Evolutionary conservation across 2,329 filamentous ascomycete species (phyloP).

Genomic region (Beauveria medogensis): DNA sequence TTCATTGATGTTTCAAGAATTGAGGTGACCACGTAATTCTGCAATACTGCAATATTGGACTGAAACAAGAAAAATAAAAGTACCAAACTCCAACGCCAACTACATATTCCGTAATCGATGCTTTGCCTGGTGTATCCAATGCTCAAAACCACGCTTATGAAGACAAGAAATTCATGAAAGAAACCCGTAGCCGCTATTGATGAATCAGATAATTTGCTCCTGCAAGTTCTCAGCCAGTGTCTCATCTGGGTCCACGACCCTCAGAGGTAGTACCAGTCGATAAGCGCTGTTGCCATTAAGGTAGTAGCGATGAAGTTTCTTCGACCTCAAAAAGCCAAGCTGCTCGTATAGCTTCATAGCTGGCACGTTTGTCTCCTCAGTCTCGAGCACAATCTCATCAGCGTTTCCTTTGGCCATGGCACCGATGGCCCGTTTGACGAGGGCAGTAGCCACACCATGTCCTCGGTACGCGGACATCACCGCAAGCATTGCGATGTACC

Average conservation of each 20-base stretch:
- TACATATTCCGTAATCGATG: neutral
- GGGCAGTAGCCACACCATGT: constrained; percentile 75
- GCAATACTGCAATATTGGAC: neutral
- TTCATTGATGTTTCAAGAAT: no score
- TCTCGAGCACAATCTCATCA: constrained; percentile 93
- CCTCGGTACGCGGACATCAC: constrained; percentile 73
- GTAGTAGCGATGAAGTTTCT: constrained; percentile 91
- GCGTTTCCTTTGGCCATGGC: constrained; percentile 78
- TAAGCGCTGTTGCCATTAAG: constrained; percentile 95
- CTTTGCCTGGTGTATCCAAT: neutral
- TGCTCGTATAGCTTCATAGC: constrained; percentile 91
- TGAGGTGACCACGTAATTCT: neutral
- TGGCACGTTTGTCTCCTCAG: constrained; percentile 83
- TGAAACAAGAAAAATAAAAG: neutral
- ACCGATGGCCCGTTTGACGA: constrained; percentile 87
- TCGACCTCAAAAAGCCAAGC: constrained; percentile 84
- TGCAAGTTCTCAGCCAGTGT: constrained; percentile 28
- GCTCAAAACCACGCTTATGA: neutral
- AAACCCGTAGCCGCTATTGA: neutral
- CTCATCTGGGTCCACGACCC: constrained; percentile 37
- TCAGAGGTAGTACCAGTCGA: constrained; percentile 74
- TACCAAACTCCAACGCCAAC: constrained; percentile 3
- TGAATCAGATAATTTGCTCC: constrained; percentile 15
- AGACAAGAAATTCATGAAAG: neutral
- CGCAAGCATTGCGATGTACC: constrained; percentile 99